A percentile compares a stretch with the other conserved stretches of the same genome.
Conservation (phyloP, 306 rosid genomes). For the Cajanus cajan region DNA sequence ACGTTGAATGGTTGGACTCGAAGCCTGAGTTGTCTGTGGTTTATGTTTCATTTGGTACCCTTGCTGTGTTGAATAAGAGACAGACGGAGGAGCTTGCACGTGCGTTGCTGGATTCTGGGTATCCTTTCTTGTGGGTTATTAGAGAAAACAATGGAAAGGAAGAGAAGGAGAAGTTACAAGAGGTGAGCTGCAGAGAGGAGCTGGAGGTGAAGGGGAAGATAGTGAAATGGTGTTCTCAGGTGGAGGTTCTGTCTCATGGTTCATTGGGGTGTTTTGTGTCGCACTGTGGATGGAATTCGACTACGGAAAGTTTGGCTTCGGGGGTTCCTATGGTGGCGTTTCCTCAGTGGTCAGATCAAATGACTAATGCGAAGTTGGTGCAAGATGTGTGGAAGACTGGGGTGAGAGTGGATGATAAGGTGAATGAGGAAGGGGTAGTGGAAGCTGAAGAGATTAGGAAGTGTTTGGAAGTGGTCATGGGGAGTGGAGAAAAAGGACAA, state of each 20-base stretch:
- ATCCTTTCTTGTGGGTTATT: slow-evolving; percentile 60
- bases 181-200: slow-evolving; percentile 24
- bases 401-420: slow-evolving; percentile 32
- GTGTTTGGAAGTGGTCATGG: slow-evolving; percentile 56
- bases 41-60: slow-evolving; percentile 65
- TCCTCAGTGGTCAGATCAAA: slow-evolving; percentile 60
- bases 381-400: slow-evolving; percentile 51
- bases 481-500: slow-evolving; percentile 33
- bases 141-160: background rate
- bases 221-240: slow-evolving; percentile 57
- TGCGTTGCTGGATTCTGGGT: slow-evolving; percentile 45
- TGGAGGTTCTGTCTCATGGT: slow-evolving; percentile 50
- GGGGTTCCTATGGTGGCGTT: slow-evolving; percentile 58
- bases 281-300: slow-evolving; percentile 70
- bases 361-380: slow-evolving; percentile 51
- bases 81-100: slow-evolving; percentile 64
- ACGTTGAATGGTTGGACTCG: slow-evolving; percentile 54
- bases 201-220: slow-evolving; percentile 43
- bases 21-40: slow-evolving; percentile 45
- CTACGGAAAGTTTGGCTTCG: slow-evolving; percentile 39
- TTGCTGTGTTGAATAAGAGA: slow-evolving; percentile 25
- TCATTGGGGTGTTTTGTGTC: slow-evolving; percentile 53
- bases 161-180: background rate
- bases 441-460: slow-evolving; percentile 38
- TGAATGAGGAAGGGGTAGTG: slow-evolving; percentile 40